Base-by-base conservation (phyloP, 1,284 basidiomycete species). In the Laetiporus sulphureus region DNA sequence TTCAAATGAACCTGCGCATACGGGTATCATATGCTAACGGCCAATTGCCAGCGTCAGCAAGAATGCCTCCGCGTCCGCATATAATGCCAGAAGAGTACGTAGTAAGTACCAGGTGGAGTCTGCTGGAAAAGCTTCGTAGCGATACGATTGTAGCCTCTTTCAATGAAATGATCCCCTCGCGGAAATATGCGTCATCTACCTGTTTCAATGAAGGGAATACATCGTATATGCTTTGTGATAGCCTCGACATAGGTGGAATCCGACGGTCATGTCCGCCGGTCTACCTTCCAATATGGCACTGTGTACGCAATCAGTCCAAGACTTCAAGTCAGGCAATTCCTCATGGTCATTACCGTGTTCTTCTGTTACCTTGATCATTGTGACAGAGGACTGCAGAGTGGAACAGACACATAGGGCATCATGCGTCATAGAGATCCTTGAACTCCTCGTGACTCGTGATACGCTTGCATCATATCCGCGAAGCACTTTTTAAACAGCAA, bases 11-110 rank as follows among this genome's bases (percentile, higher is more conserved):
- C 83, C 83, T 1, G 85, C 76, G 20, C 83, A 77, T 42, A 73
- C 71, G n/a, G 12, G 82, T 83, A 57, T 91, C 88, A 60, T 87
- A 91, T 64, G 91, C 86, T 35, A 84, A 70, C 75, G 77, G 49
- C 38, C 4, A 15, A 23, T 27, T 13, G 8, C 8, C 13, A 27
- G 8, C 25, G 13, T n/a, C n/a, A 13, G 25, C 25, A 27, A 27
- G 7, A 13, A 8, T 27, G 13, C 8, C 25, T 13, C 7, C 13
- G 8, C 7, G 7, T 27, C 12, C 7, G 5, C 35, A 21, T 40
- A 33, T 27, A 44, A 23, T 6, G 32, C 3, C 21, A 20, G 3
- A 33, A 12, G 10, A 67, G 46, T 46, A 76, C 74, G 58, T 85
- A 90, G 60, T 82, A 88, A 35, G 70, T 71, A 54, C 88, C 80